Percentiles rank a stretch among this genome's conserved stretches.
Conservation (phyloP, 176 grass and related monocot species). For the Oryza coarctata region DNA sequence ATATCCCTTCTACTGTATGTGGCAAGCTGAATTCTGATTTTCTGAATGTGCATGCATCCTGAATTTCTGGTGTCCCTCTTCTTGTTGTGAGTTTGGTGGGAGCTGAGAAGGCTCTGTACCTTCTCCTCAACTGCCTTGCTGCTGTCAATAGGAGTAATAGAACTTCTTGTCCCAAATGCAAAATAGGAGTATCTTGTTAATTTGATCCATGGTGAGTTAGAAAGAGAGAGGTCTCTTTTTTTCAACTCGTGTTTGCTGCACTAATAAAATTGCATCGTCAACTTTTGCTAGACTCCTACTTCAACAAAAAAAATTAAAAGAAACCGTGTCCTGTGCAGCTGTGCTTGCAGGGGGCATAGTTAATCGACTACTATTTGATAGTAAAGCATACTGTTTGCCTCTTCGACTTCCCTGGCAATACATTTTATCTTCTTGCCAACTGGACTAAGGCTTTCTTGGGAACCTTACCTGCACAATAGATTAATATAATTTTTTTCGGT, state of each 20-base stretch:
- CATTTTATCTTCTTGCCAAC: neutral
- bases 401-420: neutral
- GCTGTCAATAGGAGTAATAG: slow-evolving; percentile 1
- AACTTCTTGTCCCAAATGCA: neutral
- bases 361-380: too few species aligned
- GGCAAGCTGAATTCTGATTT: neutral
- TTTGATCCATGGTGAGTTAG: neutral
- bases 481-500: too few species aligned
- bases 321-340: too few species aligned
- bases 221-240: neutral
- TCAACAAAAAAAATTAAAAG: neutral
- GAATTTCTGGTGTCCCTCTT: neutral
- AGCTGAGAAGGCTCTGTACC: neutral
- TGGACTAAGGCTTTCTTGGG: too few species aligned
- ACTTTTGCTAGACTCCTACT: neutral
- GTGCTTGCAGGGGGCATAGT: too few species aligned
- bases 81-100: neutral
- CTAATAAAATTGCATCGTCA: neutral
- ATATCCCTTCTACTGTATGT: neutral
- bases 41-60: neutral
- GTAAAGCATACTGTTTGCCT: neutral
- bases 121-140: slow-evolving; percentile 22
- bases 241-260: neutral
- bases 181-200: neutral
- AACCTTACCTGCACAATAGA: too few species aligned